Base-by-base conservation (phyloP, 2,329 filamentous ascomycete species). In the Pyrenochaeta sp. region DNA sequence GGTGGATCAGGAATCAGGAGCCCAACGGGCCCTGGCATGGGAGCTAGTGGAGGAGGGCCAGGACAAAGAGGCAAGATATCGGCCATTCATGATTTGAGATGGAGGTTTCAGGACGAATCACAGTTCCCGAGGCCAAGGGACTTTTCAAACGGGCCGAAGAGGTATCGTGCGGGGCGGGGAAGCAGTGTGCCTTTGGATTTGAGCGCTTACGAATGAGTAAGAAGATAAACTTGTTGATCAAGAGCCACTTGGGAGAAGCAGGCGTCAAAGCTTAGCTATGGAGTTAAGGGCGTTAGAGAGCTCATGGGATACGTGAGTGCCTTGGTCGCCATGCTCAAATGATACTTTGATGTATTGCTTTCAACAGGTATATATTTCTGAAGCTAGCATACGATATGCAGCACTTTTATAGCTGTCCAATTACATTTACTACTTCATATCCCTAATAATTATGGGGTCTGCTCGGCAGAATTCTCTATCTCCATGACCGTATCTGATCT, bases 151-250 rank as follows among this genome's bases (percentile, higher is more conserved):
- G 87, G 85, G 3, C 78, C 83, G 17, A 92, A 90, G 73, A 87
- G 86, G 72, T 99, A 98, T 76, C 84, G 94, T 58, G 95, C 95
- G 31, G 95, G 95, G 7, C 85, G 94, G 71, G 94, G 92, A 29
- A 97, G 92, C 78, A 97, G 91, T 80, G 93, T 98, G 63, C 95
- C 95, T 27, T 80, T 98, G 66, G 91, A 98, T 79, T 77, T 99
- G 71, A 86, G 81, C 61, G 81, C 83, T 12, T 82, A 89, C 54
- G 75, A 79, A 41, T 81, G 63, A 60, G 31, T 15, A 2, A 43
- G 31, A 48, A 36, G n/a, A 9, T 27, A 27, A 27, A 27, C 4
- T 9, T 4, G 23, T 27, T 27, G 23, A 9, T 27, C 23, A 27
- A 27, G 9, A 9, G 23, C 4, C 9, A 27, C 9, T 27, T 27